A percentile compares a stretch with the other conserved stretches of the same genome.
Conservation (phyloP, 495 filamentous ascomycete genomes). For the Bathelium albidoporum region DNA sequence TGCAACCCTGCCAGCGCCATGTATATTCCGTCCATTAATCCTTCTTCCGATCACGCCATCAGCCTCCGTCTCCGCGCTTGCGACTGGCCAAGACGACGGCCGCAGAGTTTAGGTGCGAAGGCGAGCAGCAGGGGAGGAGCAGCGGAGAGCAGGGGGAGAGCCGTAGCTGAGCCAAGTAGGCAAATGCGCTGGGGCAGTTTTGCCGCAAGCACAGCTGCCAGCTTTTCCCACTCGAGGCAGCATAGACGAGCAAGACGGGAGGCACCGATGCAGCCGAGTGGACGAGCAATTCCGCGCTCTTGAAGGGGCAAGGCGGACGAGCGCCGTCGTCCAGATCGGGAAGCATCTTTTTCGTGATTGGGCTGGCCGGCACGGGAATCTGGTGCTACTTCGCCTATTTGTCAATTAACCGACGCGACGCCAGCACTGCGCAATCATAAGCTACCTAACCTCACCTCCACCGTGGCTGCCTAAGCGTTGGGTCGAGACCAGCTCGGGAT, state of each 20-base stretch:
- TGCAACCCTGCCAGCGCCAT: neutral
- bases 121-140: too few relatives aligned
- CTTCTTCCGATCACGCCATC: neutral
- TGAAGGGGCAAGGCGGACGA: neutral
- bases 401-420: neutral
- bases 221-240: neutral
- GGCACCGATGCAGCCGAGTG: neutral
- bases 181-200: too few relatives aligned
- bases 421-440: neutral
- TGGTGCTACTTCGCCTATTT: neutral
- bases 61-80: too few relatives aligned
- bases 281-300: neutral
- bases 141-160: too few relatives aligned
- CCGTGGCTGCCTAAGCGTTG: constrained; percentile 3
- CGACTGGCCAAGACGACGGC: too few relatives aligned
- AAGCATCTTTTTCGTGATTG: neutral
- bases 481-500: neutral
- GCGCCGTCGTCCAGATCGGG: neutral
- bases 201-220: too few relatives aligned
- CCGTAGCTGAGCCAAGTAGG: too few relatives aligned
- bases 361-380: neutral
- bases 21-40: neutral
- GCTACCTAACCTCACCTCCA: neutral
- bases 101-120: too few relatives aligned
- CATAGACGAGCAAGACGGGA: neutral